A percentile compares a stretch with the other conserved stretches of the same genome.
Conservation (phyloP, 208 protist species). For the Acanthamoeba triangularis region DNA sequence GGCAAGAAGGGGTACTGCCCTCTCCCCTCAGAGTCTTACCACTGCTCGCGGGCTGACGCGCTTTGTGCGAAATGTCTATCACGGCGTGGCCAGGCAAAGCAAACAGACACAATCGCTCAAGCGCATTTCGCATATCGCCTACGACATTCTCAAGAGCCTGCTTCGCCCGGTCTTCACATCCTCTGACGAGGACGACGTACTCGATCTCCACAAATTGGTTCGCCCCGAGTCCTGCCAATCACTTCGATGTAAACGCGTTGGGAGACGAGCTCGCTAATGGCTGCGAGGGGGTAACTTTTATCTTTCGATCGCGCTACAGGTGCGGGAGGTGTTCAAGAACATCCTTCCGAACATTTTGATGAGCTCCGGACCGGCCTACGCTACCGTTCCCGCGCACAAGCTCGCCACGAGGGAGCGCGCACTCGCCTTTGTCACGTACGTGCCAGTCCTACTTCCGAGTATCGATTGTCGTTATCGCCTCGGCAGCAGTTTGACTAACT, state of each 20-base stretch:
- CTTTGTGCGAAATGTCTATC: background rate
- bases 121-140: conserved; percentile 21
- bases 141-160: conserved; percentile 39
- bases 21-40: background rate
- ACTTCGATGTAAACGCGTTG: background rate
- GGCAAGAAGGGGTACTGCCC: background rate
- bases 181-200: conserved; percentile 59
- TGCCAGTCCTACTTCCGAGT: background rate
- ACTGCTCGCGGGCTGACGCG: background rate
- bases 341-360: conserved; percentile 70
- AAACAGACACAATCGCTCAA: background rate
- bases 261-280: no score
- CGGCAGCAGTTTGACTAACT: no score
- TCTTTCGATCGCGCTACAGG: no score
- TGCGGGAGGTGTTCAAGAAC: conserved; percentile 68
- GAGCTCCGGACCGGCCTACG: background rate
- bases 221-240: background rate
- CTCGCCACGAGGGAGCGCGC: conserved; percentile 38
- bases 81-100: background rate
- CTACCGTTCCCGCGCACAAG: conserved; percentile 20
- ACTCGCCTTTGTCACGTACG: conserved; percentile 44
- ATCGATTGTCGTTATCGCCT: no score
- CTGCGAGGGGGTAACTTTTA: no score
- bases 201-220: conserved; percentile 49
- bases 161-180: conserved; percentile 27